Conservation (phyloP, 768 basidiomycete species). For the Boletus pseudopeckii region DNA sequence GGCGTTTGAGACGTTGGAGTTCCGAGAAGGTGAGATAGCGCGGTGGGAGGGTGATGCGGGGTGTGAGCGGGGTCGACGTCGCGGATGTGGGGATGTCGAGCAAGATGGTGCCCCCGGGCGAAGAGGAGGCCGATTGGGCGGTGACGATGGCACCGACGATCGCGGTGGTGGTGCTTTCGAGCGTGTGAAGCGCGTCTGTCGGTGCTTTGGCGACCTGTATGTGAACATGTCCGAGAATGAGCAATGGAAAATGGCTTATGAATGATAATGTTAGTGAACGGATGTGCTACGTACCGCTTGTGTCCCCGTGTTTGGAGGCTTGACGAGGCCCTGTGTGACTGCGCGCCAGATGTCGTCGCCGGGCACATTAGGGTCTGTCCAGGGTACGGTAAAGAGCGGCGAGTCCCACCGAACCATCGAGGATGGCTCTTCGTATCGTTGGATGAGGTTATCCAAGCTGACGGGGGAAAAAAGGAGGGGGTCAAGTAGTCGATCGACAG, state of each 20-base stretch:
- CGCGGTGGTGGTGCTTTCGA: conserved; percentile 73
- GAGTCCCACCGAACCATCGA: conserved; percentile 99
- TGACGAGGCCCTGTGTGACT: conserved; percentile 73
- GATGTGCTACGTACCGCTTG: conserved; percentile 49
- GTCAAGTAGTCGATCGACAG: not conserved
- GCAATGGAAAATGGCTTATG: not conserved
- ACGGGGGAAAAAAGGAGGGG: not conserved
- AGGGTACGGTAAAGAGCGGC: conserved; percentile 82
- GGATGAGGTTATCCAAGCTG: conserved; percentile 47
- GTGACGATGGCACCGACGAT: conserved; percentile 72
- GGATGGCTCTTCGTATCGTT: conserved; percentile 92
- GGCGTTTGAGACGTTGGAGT: conserved; percentile 84
- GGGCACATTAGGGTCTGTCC: conserved; percentile 66
- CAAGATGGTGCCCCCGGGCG: conserved; percentile 41
- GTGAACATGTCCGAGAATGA: not conserved
- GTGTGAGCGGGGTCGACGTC: conserved; percentile 32
- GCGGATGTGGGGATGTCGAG: conserved; percentile 39
- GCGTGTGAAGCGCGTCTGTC: conserved; percentile 77
- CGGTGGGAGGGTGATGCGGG: conserved; percentile 60
- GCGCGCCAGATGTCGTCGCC: conserved; percentile 76
- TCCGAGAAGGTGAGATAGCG: conserved; percentile 80
- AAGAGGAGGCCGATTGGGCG: conserved; percentile 51
- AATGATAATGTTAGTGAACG: not conserved
- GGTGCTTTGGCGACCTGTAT: conserved; percentile 76
- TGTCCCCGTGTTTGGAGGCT: conserved; percentile 85